These are phyloP conservation scores for Cornus suecica DNA, from an alignment of 148 eudicot genomes.

Conservation along the genomic window DNA sequence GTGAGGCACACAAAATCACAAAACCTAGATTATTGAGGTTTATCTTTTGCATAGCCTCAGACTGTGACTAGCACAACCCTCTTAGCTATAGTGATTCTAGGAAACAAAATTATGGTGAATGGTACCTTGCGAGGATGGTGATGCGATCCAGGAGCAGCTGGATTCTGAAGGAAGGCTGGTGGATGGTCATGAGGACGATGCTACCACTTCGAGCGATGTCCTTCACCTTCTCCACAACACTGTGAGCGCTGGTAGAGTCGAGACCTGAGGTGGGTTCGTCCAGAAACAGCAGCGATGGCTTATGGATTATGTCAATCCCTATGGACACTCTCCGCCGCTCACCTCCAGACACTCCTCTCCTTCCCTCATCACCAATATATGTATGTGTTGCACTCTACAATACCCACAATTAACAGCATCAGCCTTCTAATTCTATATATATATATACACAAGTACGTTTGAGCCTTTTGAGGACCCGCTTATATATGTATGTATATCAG, in stretches of 20 bases:
- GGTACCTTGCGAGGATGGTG: slow-evolving; percentile 48
- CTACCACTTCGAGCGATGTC: slow-evolving; percentile 48
- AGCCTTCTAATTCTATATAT: not conserved
- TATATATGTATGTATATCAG: too few species aligned
- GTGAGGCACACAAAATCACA: too few species aligned
- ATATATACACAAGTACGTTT: too few species aligned
- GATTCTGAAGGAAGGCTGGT: slow-evolving; percentile 50
- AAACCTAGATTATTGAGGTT: too few species aligned
- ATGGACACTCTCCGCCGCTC: slow-evolving; percentile 49
- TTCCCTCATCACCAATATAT: slow-evolving; percentile 50
- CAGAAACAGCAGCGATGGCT: slow-evolving; percentile 47
- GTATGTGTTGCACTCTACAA: slow-evolving; percentile 42
- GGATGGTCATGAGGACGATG: slow-evolving; percentile 55
- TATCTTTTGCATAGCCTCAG: too few species aligned
- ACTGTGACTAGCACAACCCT: too few species aligned
- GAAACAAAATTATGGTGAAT: too few species aligned
- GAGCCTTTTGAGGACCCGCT: not conserved
- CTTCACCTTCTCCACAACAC: slow-evolving; percentile 54
- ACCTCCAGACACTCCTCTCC: slow-evolving; percentile 53
- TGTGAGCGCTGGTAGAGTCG: slow-evolving; percentile 49
- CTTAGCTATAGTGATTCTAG: too few species aligned
- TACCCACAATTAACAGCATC: not conserved
- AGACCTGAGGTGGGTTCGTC: slow-evolving; percentile 59
- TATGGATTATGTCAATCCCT: slow-evolving; percentile 54
- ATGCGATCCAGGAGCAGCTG: slow-evolving; percentile 55